phyloP scores from a whole-genome alignment of 768 basidiomycete genomes.

The Austroboletus eburneus region DNA sequence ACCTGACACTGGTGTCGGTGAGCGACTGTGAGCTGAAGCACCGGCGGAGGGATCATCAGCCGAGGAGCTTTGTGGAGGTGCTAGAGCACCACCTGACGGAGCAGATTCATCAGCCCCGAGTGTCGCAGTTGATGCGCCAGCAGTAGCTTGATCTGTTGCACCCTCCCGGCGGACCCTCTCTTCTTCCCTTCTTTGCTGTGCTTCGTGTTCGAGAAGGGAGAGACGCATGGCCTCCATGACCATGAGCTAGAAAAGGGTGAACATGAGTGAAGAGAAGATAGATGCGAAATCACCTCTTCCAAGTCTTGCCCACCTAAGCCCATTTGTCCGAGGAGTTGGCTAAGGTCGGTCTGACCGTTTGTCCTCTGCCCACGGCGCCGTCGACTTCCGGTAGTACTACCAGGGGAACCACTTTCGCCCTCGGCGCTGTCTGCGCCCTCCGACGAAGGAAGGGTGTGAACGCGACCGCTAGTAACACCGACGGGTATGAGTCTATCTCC shows the following conservation, averaged over 20 bases:
- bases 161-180: slow-evolving; percentile 57
- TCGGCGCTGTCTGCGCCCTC: slow-evolving; percentile 47
- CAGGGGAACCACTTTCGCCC: slow-evolving; percentile 30
- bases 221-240: slow-evolving; percentile 98
- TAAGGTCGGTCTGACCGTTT: slow-evolving; percentile 51
- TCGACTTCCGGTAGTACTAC: slow-evolving; percentile 42
- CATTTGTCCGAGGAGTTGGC: slow-evolving; percentile 57
- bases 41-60: slow-evolving; percentile 10
- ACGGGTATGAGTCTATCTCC: slow-evolving; percentile 97
- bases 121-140: slow-evolving; percentile 15
- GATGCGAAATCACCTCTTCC: slow-evolving; percentile 67
- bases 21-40: slow-evolving; percentile 20
- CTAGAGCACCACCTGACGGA: slow-evolving; percentile 2
- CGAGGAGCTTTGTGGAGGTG: slow-evolving; percentile 9
- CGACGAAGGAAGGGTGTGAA: slow-evolving; percentile 60
- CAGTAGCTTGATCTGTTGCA: slow-evolving; percentile 34
- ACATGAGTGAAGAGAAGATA: slow-evolving; percentile 22
- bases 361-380: slow-evolving; percentile 56
- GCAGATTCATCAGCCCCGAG: slow-evolving; percentile 5
- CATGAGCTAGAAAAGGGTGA: slow-evolving; percentile 65
- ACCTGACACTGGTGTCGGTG: slow-evolving; percentile 34
- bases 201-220: slow-evolving; percentile 91
- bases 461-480: slow-evolving; percentile 87
- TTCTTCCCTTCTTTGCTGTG: slow-evolving; percentile 78
- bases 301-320: slow-evolving; percentile 82